Evolutionary conservation across 164 flowering plant genomes (phyloP), one percentile per base, ranked within the genome.

Genomic region (Vitis riparia): DNA sequence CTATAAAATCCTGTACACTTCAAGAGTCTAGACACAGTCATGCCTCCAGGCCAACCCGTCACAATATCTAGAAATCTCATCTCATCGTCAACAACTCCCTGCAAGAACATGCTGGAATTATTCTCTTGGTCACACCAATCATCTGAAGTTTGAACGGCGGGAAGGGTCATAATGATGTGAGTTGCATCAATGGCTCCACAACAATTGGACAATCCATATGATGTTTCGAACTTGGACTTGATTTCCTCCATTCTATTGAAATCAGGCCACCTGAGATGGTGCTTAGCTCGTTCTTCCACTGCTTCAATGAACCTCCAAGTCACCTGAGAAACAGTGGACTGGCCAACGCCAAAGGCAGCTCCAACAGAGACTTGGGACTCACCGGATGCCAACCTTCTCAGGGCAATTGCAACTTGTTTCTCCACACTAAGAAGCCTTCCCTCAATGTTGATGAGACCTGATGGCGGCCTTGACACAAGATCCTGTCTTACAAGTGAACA

Each of bases 301-400:
- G 99, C 89, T 79, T 94, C 97, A 1, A 94, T 88, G 76, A 94
- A 94, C 72, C 99, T 80, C 97, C 97, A 94, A 19, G 99, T 94
- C 72, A 92, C 97, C 70, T 94, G 99, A 68, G 97, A 94, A 10
- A 94, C 97, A 6, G 99, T 94, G 15, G 99, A 94, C 75, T 94
- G 99, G 37, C 99, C 99, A 32, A 94, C 97, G 29, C 99, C 97
- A 77, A 94, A 94, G 29, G 97, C 80, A 63, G 86, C 85, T 8
- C 97, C 99, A 29, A 92, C 97, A 0, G 94, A 91, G 51, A 94
- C 97, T 74, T 94, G 99, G 65, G 99, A 94, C 56, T 94, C 97
- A 3, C 99, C 99, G 8, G 99, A 94, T 65, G 99, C 99, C 71
- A 94, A 80, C 74, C 97, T 86, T 79, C 99, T 80, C 15, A 94